Percentiles rank a stretch among this genome's conserved stretches.
Evolutionary conservation across 2,329 filamentous ascomycete genomes (phyloP).

Genomic region (Exophiala alcalophila): DNA sequence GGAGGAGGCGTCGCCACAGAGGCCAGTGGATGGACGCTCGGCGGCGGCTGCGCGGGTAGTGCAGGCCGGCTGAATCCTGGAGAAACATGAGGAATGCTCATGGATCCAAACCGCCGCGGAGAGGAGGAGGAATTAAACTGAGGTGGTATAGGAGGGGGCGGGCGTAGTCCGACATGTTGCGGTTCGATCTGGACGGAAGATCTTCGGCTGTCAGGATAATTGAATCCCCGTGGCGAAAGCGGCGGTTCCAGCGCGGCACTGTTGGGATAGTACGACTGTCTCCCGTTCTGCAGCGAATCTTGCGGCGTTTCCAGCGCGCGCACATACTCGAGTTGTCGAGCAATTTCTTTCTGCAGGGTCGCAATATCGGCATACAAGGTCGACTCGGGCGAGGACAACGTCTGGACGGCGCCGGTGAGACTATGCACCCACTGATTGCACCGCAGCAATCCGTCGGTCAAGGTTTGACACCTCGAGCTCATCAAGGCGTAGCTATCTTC

Average conservation of each 20-base stretch:
- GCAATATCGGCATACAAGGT: conserved; percentile 68
- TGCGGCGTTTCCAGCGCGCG: conserved; percentile 58
- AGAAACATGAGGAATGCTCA: conserved; percentile 67
- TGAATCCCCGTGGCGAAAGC: conserved; percentile 80
- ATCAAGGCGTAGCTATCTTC: conserved; percentile 80
- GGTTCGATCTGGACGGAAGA: conserved; percentile 63
- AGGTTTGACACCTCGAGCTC: conserved; percentile 74
- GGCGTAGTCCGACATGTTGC: conserved; percentile 31
- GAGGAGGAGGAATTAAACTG: conserved; percentile 76
- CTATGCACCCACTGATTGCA: conserved; percentile 59
- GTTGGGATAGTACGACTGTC: conserved; percentile 61
- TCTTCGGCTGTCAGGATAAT: conserved; percentile 78
- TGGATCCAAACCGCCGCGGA: conserved; percentile 82
- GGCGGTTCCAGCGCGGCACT: conserved; percentile 66
- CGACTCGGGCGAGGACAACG: conserved; percentile 70
- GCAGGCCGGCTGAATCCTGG: conserved; percentile 70
- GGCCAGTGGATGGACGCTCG: conserved; percentile 59
- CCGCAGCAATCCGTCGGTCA: conserved; percentile 76
- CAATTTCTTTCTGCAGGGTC: conserved; percentile 60
- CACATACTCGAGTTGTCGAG: conserved; percentile 58
- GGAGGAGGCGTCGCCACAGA: conserved; percentile 54
- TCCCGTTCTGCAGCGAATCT: conserved; percentile 63
- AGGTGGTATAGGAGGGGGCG: conserved; percentile 27
- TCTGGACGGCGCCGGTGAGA: conserved; percentile 27
- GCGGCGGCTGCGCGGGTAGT: conserved; percentile 66